A percentile compares a stretch with the other conserved stretches of the same genome.
phyloP scores from a whole-genome alignment of 768 basidiomycete species.

The Clitopilus hobsonii region DNA sequence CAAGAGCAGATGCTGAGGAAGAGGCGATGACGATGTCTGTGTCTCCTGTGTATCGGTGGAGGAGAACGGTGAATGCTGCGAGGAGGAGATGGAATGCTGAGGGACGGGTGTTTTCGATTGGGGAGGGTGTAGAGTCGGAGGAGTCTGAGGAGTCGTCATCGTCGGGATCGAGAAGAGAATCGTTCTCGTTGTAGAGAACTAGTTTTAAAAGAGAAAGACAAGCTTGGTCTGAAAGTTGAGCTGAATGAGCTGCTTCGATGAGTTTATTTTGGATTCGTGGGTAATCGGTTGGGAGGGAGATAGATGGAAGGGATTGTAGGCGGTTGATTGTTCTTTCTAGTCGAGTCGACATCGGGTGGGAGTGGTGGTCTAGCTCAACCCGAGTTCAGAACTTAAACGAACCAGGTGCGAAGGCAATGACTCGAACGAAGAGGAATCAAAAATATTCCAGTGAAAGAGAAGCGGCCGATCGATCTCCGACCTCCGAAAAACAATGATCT shows the following conservation, averaged over 20 bases:
- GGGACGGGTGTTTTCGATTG: slow-evolving; percentile 39
- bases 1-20: slow-evolving; percentile 67
- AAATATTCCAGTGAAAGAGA: not conserved
- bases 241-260: slow-evolving; percentile 77
- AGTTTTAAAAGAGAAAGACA: slow-evolving; percentile 80
- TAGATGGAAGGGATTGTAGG: slow-evolving; percentile 79
- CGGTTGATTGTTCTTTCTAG: slow-evolving; percentile 60
- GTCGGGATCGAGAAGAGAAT: slow-evolving; percentile 7
- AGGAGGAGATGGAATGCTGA: slow-evolving; percentile 90
- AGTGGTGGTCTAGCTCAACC: too few relatives aligned
- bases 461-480: slow-evolving; percentile 1
- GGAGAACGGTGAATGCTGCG: slow-evolving; percentile 85
- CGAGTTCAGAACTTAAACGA: too few relatives aligned
- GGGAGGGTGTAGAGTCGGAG: slow-evolving; percentile 14
- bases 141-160: slow-evolving; percentile 43
- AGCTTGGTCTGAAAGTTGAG: slow-evolving; percentile 69
- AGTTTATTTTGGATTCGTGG: slow-evolving; percentile 74
- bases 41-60: slow-evolving; percentile 95
- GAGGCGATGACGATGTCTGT: slow-evolving; percentile 90
- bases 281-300: slow-evolving; percentile 95
- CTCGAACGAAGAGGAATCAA: not conserved
- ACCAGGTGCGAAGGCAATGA: not conserved
- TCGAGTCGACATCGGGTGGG: too few relatives aligned
- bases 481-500: not conserved
- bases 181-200: slow-evolving; percentile 63